Evolutionary conservation across 805 yeast species (phyloP).

Genomic region (Debaryomyces castellii): DNA sequence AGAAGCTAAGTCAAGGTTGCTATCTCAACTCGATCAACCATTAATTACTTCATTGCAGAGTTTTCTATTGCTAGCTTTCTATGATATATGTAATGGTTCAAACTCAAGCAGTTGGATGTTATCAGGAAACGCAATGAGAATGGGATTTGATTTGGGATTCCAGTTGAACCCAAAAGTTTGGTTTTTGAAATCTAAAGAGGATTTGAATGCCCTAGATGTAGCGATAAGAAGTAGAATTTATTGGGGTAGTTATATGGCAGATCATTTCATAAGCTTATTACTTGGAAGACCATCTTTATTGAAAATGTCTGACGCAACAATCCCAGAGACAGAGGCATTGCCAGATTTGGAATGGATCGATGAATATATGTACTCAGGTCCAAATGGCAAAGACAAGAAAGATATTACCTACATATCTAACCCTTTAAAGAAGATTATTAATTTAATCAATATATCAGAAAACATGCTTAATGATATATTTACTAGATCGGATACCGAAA

Average conservation of each 20-base stretch:
- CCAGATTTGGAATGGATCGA: slow-evolving; percentile 66
- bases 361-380: slow-evolving; percentile 46
- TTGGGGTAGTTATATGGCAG: slow-evolving; percentile 69
- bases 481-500: slow-evolving; percentile 33
- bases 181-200: slow-evolving; percentile 43
- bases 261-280: slow-evolving; percentile 58
- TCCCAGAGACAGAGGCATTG: slow-evolving; percentile 56
- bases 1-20: slow-evolving; percentile 43
- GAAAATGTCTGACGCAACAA: slow-evolving; percentile 57
- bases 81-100: slow-evolving; percentile 60
- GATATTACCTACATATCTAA: slow-evolving; percentile 37
- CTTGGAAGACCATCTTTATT: slow-evolving; percentile 59
- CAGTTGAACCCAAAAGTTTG: slow-evolving; percentile 62
- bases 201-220: slow-evolving; percentile 48
- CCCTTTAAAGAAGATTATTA: slow-evolving; percentile 43
- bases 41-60: slow-evolving; percentile 59
- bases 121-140: slow-evolving; percentile 60
- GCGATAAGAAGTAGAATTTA: slow-evolving; percentile 59
- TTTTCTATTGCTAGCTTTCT: slow-evolving; percentile 55
- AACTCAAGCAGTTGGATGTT: slow-evolving; percentile 64
- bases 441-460: slow-evolving; percentile 44
- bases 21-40: slow-evolving; percentile 43
- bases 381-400: slow-evolving; percentile 15
- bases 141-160: slow-evolving; percentile 66
- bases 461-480: slow-evolving; percentile 46